phyloP scores from a whole-genome alignment of 306 rosid genomes.

The Fragaria iinumae region DNA sequence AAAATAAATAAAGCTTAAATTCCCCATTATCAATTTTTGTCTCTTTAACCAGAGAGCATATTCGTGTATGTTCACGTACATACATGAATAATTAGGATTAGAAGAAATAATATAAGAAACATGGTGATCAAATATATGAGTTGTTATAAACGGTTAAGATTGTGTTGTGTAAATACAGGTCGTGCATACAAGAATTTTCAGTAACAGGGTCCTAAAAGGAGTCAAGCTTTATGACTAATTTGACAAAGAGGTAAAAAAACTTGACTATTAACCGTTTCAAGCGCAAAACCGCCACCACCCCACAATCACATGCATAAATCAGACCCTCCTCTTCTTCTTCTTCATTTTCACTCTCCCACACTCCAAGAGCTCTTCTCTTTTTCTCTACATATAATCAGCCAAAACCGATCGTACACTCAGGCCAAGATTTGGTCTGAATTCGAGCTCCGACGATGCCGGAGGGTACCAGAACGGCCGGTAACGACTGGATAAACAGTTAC shows the following conservation, averaged over 20 bases:
- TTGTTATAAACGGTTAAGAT: too few relatives aligned
- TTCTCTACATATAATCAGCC: neutral
- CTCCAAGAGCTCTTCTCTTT: neutral
- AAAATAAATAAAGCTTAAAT: too few relatives aligned
- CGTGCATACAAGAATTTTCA: too few relatives aligned
- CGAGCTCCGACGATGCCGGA: neutral
- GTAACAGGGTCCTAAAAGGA: neutral
- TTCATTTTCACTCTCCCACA: neutral
- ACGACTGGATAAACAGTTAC: constrained; percentile 95
- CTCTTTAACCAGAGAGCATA: too few relatives aligned
- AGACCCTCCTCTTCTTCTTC: neutral
- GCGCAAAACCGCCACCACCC: constrained; percentile 6
- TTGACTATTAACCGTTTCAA: neutral
- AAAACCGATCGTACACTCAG: neutral
- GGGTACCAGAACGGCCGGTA: constrained; percentile 64
- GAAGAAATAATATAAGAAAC: too few relatives aligned
- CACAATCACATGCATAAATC: constrained; percentile 1
- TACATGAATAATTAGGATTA: too few relatives aligned
- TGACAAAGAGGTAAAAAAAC: neutral
- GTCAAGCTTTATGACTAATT: neutral
- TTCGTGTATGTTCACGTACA: too few relatives aligned
- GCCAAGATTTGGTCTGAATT: neutral
- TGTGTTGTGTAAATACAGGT: too few relatives aligned
- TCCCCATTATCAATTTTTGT: too few relatives aligned
- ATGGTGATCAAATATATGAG: rapidly evolving